Percentiles rank a stretch among this genome's conserved stretches.
Evolutionary conservation across 1,284 basidiomycete genomes (phyloP).

Genomic region (Fomitopsis palustris): DNA sequence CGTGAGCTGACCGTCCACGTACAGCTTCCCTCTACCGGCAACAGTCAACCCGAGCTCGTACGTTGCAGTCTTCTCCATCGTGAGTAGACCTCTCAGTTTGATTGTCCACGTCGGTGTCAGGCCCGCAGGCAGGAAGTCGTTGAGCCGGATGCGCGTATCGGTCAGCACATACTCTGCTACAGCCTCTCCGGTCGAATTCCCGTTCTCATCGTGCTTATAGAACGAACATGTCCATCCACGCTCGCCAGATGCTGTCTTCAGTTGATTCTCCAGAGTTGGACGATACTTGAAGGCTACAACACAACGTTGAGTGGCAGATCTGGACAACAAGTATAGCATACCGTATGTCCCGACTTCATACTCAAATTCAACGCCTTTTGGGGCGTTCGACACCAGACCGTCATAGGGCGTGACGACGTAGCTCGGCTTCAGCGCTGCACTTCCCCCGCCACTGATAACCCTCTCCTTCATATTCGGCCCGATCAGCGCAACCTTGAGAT

Average conservation of each 20-base stretch:
- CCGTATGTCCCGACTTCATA: constrained; percentile 62
- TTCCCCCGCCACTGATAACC: constrained; percentile 49
- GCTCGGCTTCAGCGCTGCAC: constrained; percentile 42
- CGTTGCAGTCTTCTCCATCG: constrained; percentile 42
- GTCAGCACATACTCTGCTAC: constrained; percentile 48
- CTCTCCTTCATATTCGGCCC: constrained; percentile 43
- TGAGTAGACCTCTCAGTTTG: constrained; percentile 55
- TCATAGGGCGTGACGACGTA: constrained; percentile 54
- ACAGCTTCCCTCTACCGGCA: constrained; percentile 68
- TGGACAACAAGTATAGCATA: constrained; percentile 22
- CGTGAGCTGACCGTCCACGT: constrained; percentile 54
- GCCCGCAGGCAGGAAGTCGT: constrained; percentile 60
- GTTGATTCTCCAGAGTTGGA: constrained; percentile 49
- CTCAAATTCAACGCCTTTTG: constrained; percentile 41
- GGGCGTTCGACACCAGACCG: constrained; percentile 47
- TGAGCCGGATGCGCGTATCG: constrained; percentile 63
- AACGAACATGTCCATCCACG: constrained; percentile 62
- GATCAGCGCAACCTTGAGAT: constrained; percentile 39
- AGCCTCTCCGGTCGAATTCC: constrained; percentile 36
- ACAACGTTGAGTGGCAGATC: not conserved
- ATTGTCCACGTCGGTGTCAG: constrained; percentile 64
- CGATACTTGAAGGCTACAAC: constrained; percentile 56
- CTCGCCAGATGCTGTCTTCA: constrained; percentile 47
- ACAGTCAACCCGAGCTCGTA: constrained; percentile 74
- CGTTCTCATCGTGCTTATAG: constrained; percentile 49